These are phyloP conservation scores for Coix lacrymajobi DNA, from an alignment of 176 grass and related monocot species.

Conservation along the genomic window DNA sequence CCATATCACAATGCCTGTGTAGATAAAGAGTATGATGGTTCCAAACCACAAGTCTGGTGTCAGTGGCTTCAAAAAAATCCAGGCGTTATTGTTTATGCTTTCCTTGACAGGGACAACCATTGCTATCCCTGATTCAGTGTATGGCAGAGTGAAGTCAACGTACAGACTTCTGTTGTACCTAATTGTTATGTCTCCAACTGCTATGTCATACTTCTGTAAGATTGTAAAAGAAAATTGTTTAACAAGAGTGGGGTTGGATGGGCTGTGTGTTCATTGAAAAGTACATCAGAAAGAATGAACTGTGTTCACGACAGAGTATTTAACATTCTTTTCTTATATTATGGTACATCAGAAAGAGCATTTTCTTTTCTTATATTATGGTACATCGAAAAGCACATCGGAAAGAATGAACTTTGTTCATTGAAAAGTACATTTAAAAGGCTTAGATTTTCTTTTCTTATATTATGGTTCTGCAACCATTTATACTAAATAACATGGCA, in stretches of 20 bases:
- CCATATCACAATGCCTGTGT: conserved; percentile 45
- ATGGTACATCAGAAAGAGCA: no score
- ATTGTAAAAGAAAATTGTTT: background rate
- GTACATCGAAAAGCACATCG: no score
- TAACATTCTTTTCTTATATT: no score
- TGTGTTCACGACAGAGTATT: background rate
- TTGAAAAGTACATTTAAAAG: no score
- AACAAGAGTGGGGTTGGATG: background rate
- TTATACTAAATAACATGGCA: background rate
- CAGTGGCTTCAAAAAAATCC: conserved; percentile 59
- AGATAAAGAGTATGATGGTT: conserved; percentile 36
- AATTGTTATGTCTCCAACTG: conserved; percentile 53
- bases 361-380: no score
- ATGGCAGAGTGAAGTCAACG: conserved; percentile 53
- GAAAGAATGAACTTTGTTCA: no score
- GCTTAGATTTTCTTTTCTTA: no score
- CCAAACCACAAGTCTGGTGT: conserved; percentile 41
- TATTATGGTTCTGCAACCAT: background rate
- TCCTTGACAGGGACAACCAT: conserved; percentile 47
- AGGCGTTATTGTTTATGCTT: conserved; percentile 10
- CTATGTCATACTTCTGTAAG: conserved; percentile 32
- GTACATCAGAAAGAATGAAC: background rate
- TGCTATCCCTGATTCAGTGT: conserved; percentile 42
- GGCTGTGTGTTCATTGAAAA: background rate
- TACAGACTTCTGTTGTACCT: conserved; percentile 29